Conservation (phyloP, 192 early-diverging fungal genomes). For the Entomortierella lignicola region DNA sequence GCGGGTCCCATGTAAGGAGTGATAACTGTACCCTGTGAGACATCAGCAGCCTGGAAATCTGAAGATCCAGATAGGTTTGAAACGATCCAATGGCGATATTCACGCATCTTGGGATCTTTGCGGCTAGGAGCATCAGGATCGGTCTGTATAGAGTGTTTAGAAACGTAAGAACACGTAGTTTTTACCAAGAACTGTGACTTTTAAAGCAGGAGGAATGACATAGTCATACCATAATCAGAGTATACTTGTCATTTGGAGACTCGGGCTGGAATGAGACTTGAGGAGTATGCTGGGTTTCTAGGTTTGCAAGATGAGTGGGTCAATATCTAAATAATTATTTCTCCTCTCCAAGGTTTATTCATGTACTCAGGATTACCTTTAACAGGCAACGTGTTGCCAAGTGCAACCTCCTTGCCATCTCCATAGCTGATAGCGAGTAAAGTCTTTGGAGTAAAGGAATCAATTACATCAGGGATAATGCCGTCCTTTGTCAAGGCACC, state of each 20-base stretch:
- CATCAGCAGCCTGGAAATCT: slow-evolving; percentile 32
- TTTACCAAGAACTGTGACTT: neutral
- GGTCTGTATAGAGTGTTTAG: slow-evolving; percentile 27
- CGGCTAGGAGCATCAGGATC: slow-evolving; percentile 70
- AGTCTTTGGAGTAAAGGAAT: slow-evolving; percentile 27
- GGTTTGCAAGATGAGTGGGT: neutral
- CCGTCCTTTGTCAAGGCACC: slow-evolving; percentile 47
- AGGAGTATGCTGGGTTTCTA: slow-evolving; percentile 41
- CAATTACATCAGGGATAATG: slow-evolving; percentile 59
- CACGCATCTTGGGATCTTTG: slow-evolving; percentile 49
- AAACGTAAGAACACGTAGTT: too few relatives aligned
- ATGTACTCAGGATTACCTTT: too few relatives aligned
- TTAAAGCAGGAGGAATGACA: neutral
- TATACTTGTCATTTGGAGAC: slow-evolving; percentile 33
- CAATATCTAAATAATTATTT: too few relatives aligned
- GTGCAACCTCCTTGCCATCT: slow-evolving; percentile 28
- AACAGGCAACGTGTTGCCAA: slow-evolving; percentile 39
- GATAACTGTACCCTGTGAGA: slow-evolving; percentile 28
- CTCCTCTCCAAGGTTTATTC: too few relatives aligned
- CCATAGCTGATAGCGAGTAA: slow-evolving; percentile 34
- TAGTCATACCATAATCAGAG: slow-evolving; percentile 38
- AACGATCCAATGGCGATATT: slow-evolving; percentile 70
- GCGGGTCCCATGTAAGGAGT: slow-evolving; percentile 63
- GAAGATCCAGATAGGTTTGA: slow-evolving; percentile 60
- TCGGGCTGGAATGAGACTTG: slow-evolving; percentile 34